Percentiles rank a stretch among this genome's conserved stretches.
phyloP scores from a whole-genome alignment of 768 basidiomycete genomes.

The Serpula lacrymans region DNA sequence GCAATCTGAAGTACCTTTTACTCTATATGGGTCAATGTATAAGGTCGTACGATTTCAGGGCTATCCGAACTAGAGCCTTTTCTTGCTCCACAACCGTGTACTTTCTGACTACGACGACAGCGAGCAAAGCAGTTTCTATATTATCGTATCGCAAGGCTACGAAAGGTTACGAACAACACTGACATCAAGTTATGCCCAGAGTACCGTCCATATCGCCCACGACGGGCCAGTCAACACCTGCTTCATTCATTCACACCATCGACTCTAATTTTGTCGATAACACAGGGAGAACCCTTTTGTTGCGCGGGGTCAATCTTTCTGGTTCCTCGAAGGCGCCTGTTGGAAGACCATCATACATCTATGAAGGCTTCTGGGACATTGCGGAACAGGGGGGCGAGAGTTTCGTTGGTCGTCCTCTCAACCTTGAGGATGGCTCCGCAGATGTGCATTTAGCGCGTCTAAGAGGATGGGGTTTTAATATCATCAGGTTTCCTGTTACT shows the following conservation, averaged over 20 bases:
- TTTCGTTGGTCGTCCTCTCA: constrained; percentile 77
- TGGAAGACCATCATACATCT: constrained; percentile 60
- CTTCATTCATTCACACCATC: constrained; percentile 62
- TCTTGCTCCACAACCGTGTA: too few species aligned
- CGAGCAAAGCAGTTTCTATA: too few species aligned
- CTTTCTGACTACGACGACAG: too few species aligned
- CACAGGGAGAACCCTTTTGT: constrained; percentile 69
- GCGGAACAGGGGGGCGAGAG: constrained; percentile 66
- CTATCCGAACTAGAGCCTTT: too few species aligned
- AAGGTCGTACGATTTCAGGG: too few species aligned
- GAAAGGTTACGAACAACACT: neutral
- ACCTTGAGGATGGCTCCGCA: constrained; percentile 80
- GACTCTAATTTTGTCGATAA: constrained; percentile 71
- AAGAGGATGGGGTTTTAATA: constrained; percentile 91
- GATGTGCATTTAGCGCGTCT: constrained; percentile 86
- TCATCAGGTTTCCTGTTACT: constrained; percentile 76
- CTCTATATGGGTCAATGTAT: too few species aligned
- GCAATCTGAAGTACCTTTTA: too few species aligned
- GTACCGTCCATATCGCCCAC: constrained; percentile 58
- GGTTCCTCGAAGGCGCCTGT: constrained; percentile 85
- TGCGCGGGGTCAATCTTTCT: constrained; percentile 94
- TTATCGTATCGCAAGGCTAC: too few species aligned
- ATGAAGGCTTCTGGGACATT: constrained; percentile 78
- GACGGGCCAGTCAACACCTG: constrained; percentile 45
- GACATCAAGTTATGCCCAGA: constrained; percentile 41